A percentile compares a stretch with the other conserved stretches of the same genome.
Evolutionary conservation across 2,329 filamentous ascomycete species (phyloP).

Genomic region (Elsinoe arachidis): DNA sequence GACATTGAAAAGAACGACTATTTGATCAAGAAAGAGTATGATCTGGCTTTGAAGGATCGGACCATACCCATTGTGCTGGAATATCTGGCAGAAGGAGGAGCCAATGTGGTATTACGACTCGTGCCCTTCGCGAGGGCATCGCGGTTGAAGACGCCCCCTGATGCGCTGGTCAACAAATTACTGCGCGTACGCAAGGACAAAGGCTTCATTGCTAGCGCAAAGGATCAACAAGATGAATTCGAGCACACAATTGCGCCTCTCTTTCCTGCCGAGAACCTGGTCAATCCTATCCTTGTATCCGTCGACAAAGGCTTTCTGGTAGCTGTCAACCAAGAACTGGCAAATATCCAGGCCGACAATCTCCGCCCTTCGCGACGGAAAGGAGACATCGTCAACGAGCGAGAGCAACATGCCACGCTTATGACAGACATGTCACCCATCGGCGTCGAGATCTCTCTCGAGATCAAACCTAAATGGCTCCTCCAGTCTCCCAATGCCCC

Average conservation of each 20-base stretch:
- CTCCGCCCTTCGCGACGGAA: conserved; percentile 20
- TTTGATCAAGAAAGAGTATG: background rate
- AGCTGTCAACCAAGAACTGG: conserved; percentile 21
- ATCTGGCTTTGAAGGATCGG: background rate
- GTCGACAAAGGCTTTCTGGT: conserved; percentile 19
- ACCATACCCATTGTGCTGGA: conserved; percentile 17
- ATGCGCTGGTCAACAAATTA: conserved; percentile 20
- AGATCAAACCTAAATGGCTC: conserved; percentile 44
- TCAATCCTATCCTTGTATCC: conserved; percentile 24
- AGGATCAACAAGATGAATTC: conserved; percentile 22
- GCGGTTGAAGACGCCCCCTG: conserved; percentile 16
- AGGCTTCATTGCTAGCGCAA: conserved; percentile 22
- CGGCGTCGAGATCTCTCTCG: conserved; percentile 23
- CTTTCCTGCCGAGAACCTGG: conserved; percentile 24
- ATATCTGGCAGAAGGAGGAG: conserved; percentile 31
- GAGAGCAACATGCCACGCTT: conserved; percentile 25
- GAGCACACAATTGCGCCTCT: conserved; percentile 22
- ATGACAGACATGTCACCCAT: conserved; percentile 29
- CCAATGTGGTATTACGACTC: conserved; percentile 29
- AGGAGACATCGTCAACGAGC: conserved; percentile 21
- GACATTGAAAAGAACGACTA: conserved; percentile 8
- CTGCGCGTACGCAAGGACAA: conserved; percentile 28
- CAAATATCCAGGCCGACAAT: conserved; percentile 1
- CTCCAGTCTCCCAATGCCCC: conserved; percentile 39
- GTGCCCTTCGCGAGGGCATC: conserved; percentile 5